Percentiles rank a stretch among this genome's conserved stretches.
phyloP scores from a whole-genome alignment of 169 alveolate genomes.

The Neospora caninum region DNA sequence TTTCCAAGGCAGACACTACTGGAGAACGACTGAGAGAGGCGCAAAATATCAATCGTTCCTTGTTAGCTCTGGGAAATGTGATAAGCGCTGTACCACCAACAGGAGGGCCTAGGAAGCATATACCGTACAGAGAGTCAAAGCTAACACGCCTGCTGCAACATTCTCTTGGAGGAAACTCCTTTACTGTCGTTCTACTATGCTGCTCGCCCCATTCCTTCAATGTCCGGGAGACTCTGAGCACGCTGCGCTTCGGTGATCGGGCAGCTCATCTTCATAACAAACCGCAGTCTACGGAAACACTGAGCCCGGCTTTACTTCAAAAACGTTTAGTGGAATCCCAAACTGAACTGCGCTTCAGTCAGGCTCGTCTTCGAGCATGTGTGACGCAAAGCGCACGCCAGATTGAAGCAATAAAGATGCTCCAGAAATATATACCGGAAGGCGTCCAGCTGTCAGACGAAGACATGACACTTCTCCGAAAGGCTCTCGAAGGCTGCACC shows the following conservation, averaged over 20 bases:
- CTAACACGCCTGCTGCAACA: constrained; percentile 93
- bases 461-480: not conserved
- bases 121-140: constrained; percentile 97
- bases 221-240: constrained; percentile 84
- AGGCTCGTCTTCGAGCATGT: constrained; percentile 16
- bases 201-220: constrained; percentile 86
- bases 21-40: constrained; percentile 90
- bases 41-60: constrained; percentile 89
- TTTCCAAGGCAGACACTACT: constrained; percentile 85
- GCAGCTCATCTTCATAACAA: constrained; percentile 88
- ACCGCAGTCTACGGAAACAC: constrained; percentile 70
- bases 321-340: constrained; percentile 25
- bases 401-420: constrained; percentile 22
- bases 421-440: not conserved
- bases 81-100: constrained; percentile 85
- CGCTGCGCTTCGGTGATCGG: constrained; percentile 89
- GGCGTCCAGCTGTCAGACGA: not conserved
- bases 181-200: constrained; percentile 94
- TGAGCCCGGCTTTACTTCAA: not conserved
- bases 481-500: not conserved
- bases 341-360: constrained; percentile 23
- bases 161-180: constrained; percentile 96
- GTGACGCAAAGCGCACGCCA: constrained; percentile 29
- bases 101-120: constrained; percentile 72
- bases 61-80: constrained; percentile 91